Percentiles rank a stretch among this genome's conserved stretches.
phyloP scores from a whole-genome alignment of 2,329 filamentous ascomycete genomes.

The Aureobasidium zeae region DNA sequence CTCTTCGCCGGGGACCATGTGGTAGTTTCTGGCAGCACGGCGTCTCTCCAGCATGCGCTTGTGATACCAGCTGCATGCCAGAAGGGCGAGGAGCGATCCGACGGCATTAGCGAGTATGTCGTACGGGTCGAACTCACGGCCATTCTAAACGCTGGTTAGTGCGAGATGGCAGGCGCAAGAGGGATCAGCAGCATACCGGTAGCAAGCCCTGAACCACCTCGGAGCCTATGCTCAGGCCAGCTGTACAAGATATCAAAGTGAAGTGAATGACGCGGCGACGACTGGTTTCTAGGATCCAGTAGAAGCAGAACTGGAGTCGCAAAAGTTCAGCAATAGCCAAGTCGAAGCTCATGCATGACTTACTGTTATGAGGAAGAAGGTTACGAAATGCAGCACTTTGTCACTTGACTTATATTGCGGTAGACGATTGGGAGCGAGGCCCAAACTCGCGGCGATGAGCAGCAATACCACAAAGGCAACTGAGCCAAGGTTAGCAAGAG shows the following conservation, averaged over 20 bases:
- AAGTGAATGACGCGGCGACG: conserved; percentile 77
- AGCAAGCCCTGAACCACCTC: conserved; percentile 68
- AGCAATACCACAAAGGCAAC: conserved; percentile 51
- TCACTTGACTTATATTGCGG: conserved; percentile 62
- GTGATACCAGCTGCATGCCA: conserved; percentile 83
- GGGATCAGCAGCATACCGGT: conserved; percentile 44
- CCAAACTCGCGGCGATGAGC: conserved; percentile 63
- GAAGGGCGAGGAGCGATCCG: conserved; percentile 63
- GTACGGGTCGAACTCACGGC: conserved; percentile 59
- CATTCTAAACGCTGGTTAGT: conserved; percentile 29
- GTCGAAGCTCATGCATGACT: conserved; percentile 19
- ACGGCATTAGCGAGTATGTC: conserved; percentile 83
- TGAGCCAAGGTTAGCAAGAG: conserved; percentile 21
- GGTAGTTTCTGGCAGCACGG: conserved; percentile 63
- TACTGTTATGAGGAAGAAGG: conserved; percentile 82
- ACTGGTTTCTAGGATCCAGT: conserved; percentile 92
- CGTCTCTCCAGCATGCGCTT: conserved; percentile 88
- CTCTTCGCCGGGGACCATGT: conserved; percentile 53
- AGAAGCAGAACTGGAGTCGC: conserved; percentile 55
- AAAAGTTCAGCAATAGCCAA: neutral
- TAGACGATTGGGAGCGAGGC: conserved; percentile 53
- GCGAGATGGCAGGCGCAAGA: neutral
- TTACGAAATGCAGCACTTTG: conserved; percentile 77
- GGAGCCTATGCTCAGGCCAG: conserved; percentile 60
- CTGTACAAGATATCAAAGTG: conserved; percentile 70